Evolutionary conservation across 768 basidiomycete species (phyloP), one percentile per base, ranked within the genome.

Genomic region (Lactarius tabidus): DNA sequence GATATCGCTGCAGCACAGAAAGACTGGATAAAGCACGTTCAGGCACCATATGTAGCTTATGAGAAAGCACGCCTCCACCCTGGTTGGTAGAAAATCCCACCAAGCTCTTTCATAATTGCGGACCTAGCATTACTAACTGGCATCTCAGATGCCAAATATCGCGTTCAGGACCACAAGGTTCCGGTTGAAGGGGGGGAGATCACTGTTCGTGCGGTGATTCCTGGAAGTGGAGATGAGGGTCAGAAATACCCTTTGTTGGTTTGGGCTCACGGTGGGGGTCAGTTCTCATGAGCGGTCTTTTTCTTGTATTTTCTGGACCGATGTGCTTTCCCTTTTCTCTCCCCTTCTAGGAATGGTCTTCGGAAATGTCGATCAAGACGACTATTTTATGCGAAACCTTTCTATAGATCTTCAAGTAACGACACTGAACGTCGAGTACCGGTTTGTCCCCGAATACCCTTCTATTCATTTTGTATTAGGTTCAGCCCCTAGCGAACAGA

Each of bases 311-410:
- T 10, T 20, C 17, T 23, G 14, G 45, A 5, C 41, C 26, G 43
- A 45, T 17, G 10, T 15, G 8, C 48, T 10, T 15, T 5, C 2
- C 33, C 8, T 33, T 1, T 38, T 9, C 3, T 18, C 53, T 14
- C 20, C 2, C 14, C 9, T 26, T 35, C 1, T 14, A 57, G 63
- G 63, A 5, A 45, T 62, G 39, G 36, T 66, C n/a, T 55, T 59
- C 29, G 70, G 71, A 2, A 56, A 60, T 18, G 18, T 72, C 15
- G 67, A 72, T 9, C 39, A 54, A 31, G 70, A 72, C 29, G 72
- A 70, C 54, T 55, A 38, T 15, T 58, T 59, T 31, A 53, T 67
- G 28, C 67, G 69, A 15, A 59, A 52, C 35, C 36, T 68, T 38
- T 67, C 65, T 43, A 57, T 57, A 1, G 67, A 66, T 8, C 43